These are phyloP conservation scores for Chlamydomonas reinhardtii DNA, from an alignment of 163 green algal genomes.

Conservation along the genomic window DNA sequence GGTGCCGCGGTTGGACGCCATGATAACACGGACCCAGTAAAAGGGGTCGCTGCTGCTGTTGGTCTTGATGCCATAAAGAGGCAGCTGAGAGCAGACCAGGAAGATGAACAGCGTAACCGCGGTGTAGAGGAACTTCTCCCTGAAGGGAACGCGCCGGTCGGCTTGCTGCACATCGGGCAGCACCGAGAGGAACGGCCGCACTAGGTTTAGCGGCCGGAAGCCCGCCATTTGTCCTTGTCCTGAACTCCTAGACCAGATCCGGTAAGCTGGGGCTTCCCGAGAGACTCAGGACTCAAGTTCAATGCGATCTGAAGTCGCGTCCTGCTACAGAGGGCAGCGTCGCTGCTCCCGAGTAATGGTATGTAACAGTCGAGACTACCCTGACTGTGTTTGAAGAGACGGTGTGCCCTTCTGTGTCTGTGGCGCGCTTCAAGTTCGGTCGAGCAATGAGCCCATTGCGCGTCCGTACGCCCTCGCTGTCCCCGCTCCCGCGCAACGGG, in stretches of 20 bases:
- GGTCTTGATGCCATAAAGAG: constrained; percentile 98
- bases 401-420: too few species aligned
- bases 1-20: constrained; percentile 98
- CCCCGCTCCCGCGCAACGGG: too few species aligned
- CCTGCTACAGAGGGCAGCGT: neutral
- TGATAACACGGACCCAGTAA: constrained; percentile 99
- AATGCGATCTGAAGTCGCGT: constrained; percentile 19
- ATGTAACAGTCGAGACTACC: too few species aligned
- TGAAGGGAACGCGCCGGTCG: constrained; percentile 83
- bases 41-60: constrained; percentile 94
- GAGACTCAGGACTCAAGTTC: neutral
- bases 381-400: too few species aligned
- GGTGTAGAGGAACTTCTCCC: constrained; percentile 95
- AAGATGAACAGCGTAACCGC: constrained; percentile 98
- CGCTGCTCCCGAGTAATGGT: too few species aligned
- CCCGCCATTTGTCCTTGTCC: constrained; percentile 46
- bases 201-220: constrained; percentile 79
- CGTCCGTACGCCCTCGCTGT: too few species aligned
- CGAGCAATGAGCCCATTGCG: too few species aligned
- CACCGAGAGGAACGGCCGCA: constrained; percentile 82
- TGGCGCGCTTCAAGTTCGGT: too few species aligned
- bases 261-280: neutral
- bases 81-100: constrained; percentile 98
- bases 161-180: constrained; percentile 82
- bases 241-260: constrained; percentile 17